These are phyloP conservation scores for Hypoxylon lienhwacheense DNA, from an alignment of 495 filamentous ascomycete species.

Conservation along the genomic window DNA sequence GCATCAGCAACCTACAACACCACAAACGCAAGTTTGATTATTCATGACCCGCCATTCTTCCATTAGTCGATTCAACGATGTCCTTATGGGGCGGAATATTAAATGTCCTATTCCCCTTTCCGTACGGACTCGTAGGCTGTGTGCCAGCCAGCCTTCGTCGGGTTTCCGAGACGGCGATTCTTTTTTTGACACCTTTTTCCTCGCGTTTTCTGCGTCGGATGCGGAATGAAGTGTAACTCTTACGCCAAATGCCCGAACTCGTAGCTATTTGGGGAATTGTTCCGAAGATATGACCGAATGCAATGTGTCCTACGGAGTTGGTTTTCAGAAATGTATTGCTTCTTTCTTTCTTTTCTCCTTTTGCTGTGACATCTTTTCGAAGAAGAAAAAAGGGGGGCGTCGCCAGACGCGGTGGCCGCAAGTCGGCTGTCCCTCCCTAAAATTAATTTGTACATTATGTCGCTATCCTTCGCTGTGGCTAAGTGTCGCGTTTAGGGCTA, in stretches of 20 bases:
- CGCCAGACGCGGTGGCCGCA: constrained; percentile 1
- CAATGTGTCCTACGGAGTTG: constrained; percentile 30
- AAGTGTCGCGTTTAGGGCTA: too few relatives aligned
- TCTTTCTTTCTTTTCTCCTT: neutral
- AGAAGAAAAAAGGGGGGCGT: neutral
- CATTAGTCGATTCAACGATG: constrained; percentile 17
- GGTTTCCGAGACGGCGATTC: constrained; percentile 5
- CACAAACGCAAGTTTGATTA: constrained; percentile 4
- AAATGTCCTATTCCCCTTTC: too few relatives aligned
- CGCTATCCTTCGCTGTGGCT: neutral
- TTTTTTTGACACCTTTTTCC: neutral
- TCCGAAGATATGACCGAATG: constrained; percentile 33
- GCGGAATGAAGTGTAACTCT: constrained; percentile 27
- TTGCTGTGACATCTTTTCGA: neutral
- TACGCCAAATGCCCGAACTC: constrained; percentile 14
- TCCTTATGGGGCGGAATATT: too few relatives aligned
- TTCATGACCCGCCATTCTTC: constrained; percentile 3
- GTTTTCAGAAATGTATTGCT: constrained; percentile 17
- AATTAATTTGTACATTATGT: constrained; percentile 33
- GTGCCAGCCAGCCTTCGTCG: constrained; percentile 2
- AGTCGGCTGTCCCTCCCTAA: constrained; percentile 9
- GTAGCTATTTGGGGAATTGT: constrained; percentile 8
- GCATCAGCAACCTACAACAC: constrained; percentile 6
- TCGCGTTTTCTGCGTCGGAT: constrained; percentile 18
- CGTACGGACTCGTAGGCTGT: constrained; percentile 10